Conservation (phyloP, 257 asterid species). For the Nicotiana obtusifolia region DNA sequence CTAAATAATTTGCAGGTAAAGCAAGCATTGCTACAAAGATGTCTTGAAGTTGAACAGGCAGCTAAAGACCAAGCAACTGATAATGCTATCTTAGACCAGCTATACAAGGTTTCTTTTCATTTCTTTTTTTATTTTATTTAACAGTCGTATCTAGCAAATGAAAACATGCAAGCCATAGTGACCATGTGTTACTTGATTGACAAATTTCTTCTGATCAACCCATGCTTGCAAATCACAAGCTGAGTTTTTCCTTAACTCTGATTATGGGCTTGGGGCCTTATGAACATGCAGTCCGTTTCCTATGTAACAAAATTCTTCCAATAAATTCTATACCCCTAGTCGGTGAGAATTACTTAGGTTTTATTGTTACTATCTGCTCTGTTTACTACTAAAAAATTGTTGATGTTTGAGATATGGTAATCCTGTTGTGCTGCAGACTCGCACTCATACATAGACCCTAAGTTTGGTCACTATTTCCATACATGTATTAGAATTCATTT, state of each 20-base stretch:
- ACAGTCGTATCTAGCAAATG: not conserved
- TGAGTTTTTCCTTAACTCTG: not conserved
- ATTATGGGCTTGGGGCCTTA: not conserved
- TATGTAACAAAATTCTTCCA: not conserved
- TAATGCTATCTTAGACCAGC: constrained; percentile 85
- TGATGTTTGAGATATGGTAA: not conserved
- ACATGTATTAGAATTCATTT: not conserved
- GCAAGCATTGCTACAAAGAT: constrained; percentile 56
- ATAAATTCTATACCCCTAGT: not conserved
- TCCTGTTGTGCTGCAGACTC: not conserved
- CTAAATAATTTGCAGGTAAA: constrained; percentile 52
- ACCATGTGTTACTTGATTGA: not conserved
- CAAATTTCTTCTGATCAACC: not conserved
- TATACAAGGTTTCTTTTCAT: constrained; percentile 49
- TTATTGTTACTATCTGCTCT: not conserved
- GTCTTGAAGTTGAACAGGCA: constrained; percentile 74
- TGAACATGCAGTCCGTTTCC: not conserved
- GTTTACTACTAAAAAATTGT: not conserved
- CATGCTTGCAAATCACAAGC: not conserved
- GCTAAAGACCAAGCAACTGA: constrained; percentile 98
- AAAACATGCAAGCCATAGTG: not conserved
- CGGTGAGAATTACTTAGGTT: not conserved
- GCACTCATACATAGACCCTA: not conserved
- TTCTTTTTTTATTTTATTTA: not conserved
- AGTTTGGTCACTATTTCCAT: not conserved